Evolutionary conservation across 805 yeast species (phyloP).

Genomic region (Candida berthetii): DNA sequence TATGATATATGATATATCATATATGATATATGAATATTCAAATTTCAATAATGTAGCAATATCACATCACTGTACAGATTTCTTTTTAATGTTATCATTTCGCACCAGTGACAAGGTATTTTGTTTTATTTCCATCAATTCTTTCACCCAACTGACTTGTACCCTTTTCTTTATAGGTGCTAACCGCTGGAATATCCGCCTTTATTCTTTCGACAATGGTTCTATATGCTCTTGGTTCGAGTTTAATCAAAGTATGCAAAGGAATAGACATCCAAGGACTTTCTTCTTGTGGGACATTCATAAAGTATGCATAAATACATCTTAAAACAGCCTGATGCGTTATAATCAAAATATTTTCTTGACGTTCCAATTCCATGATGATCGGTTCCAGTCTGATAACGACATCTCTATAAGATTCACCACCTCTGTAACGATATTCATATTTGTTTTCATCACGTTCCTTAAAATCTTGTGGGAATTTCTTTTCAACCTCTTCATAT

Average conservation of each 20-base stretch:
- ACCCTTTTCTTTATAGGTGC: constrained; percentile 94
- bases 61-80: too few species aligned
- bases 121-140: constrained; percentile 14
- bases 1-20: too few species aligned
- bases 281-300: constrained; percentile 97
- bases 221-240: constrained; percentile 93
- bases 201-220: constrained; percentile 85
- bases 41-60: too few species aligned
- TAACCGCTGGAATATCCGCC: constrained; percentile 96
- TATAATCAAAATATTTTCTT: constrained; percentile 89
- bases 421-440: constrained; percentile 94
- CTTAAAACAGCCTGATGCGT: constrained; percentile 97
- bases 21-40: too few species aligned
- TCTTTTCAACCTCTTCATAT: constrained; percentile 80
- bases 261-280: constrained; percentile 99
- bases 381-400: constrained; percentile 94
- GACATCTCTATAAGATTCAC: constrained; percentile 94
- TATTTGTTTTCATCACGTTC: constrained; percentile 95
- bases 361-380: constrained; percentile 97
- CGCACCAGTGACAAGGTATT: constrained; percentile 22
- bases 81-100: too few species aligned
- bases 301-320: constrained; percentile 94
- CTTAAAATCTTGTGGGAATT: constrained; percentile 89
- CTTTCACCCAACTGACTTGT: constrained; percentile 45
- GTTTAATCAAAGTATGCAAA: constrained; percentile 84